Percentiles rank a stretch among this genome's conserved stretches.
Conservation (phyloP, 345 rosid genomes). For the Hevea brasiliensis region DNA sequence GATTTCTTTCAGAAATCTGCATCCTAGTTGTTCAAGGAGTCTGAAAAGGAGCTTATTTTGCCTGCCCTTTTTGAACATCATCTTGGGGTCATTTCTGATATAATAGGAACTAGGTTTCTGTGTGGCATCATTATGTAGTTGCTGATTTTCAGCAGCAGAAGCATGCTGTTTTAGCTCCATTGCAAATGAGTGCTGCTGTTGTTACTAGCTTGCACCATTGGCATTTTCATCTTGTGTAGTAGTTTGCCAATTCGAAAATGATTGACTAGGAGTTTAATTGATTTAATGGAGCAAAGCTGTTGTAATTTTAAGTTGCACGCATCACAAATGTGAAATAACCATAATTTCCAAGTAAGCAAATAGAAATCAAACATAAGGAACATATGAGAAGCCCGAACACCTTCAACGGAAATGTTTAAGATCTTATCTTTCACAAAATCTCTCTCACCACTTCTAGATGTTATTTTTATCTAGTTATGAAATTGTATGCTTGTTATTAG, state of each 20-base stretch:
- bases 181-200: constrained; percentile 36
- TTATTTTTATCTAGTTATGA: too few relatives aligned
- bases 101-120: constrained; percentile 37
- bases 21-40: constrained; percentile 48
- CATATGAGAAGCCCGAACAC: neutral
- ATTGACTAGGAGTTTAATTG: neutral
- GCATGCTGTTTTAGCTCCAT: constrained; percentile 40
- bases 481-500: too few relatives aligned
- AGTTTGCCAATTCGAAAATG: too few relatives aligned
- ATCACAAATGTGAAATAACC: neutral
- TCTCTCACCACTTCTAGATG: neutral
- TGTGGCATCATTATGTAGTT: constrained; percentile 38
- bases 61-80: constrained; percentile 42
- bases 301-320: neutral
- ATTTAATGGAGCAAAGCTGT: neutral
- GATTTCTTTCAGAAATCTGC: constrained; percentile 54
- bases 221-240: neutral
- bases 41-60: constrained; percentile 49
- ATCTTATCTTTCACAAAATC: neutral
- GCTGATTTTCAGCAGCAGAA: constrained; percentile 45
- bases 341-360: neutral
- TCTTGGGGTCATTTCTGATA: constrained; percentile 59
- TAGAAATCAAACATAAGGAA: neutral
- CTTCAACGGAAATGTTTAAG: too few relatives aligned
- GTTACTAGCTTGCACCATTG: constrained; percentile 22